Base-by-base conservation (phyloP, 805 yeast species). In the Candida patagonica region DNA sequence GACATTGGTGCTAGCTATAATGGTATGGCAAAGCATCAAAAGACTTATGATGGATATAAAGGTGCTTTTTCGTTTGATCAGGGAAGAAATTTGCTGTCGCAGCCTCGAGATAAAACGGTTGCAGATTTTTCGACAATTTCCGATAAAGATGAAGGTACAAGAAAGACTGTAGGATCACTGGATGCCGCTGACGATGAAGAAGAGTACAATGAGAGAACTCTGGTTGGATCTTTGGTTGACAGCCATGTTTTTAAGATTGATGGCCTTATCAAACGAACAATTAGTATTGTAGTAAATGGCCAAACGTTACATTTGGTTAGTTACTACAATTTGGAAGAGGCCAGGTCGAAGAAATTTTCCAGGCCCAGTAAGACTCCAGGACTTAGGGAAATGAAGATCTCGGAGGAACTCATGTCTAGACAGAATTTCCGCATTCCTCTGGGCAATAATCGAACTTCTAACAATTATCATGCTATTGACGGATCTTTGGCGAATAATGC, bases 221-320 rank as follows among this genome's bases (percentile, higher is more conserved):
- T 76, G 3, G 75, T 73, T 17, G 80, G 80, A 12, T 74, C 80
- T 0, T 59, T 74, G 32, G 74, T 72, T 17, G 72, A 73, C 26
- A 69, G 78, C 0, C 78, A 76, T 51, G 77, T 77, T 9, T 80
- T 78, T 54, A 78, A 78, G 52, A 78, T 74, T 35, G 68, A 70
- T 33, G 95, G 95, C 0, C 66, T 88, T 34, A 75, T 86, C 44
- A 88, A 88, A 58, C 86, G 87, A 58, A 84, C 96, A 0, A 63
- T 86, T 44, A 75, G 86, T 1, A 66, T 85, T 20, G 70, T 76
- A n/a, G 59, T 80, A 12, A 58, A 60, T 17, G 60, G 61, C 16
- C 44, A 51, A 23, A 52, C 50, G 5, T 57, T 54, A 42, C 96
- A 89, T 54, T 60, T 88, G 41, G 76, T 88, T 2, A 76, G 88